A percentile compares a stretch with the other conserved stretches of the same genome.
These are phyloP conservation scores for Erythrobasidium hasegawianum DNA, from an alignment of 1,284 basidiomycete species.

Conservation along the genomic window DNA sequence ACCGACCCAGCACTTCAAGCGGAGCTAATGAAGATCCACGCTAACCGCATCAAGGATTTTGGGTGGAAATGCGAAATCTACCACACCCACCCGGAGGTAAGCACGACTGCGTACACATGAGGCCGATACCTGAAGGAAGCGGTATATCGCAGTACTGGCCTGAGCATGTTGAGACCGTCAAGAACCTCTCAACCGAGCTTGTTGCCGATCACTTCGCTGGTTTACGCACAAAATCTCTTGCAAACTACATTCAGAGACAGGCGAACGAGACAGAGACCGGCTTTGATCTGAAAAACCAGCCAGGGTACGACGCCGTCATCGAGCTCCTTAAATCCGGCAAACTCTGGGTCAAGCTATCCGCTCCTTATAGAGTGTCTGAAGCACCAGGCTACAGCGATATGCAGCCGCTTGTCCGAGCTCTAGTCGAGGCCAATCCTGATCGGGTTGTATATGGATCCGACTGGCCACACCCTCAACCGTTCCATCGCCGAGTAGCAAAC, in stretches of 20 bases:
- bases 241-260: neutral
- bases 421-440: conserved; percentile 10
- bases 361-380: conserved; percentile 11
- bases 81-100: conserved; percentile 11
- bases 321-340: neutral
- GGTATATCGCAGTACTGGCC: neutral
- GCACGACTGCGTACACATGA: neutral
- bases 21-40: neutral
- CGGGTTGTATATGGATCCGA: conserved; percentile 9
- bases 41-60: neutral
- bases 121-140: neutral
- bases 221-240: neutral
- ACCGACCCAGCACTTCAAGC: neutral
- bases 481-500: conserved; percentile 10
- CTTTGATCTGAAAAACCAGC: conserved; percentile 1
- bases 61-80: neutral
- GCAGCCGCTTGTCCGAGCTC: conserved; percentile 3
- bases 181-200: neutral
- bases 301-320: conserved; percentile 1
- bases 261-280: neutral
- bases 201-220: conserved; percentile 18
- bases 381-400: conserved; percentile 4
- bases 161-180: neutral
- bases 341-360: conserved; percentile 21
- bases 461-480: conserved; percentile 23